Percentiles rank a stretch among this genome's conserved stretches.
Evolutionary conservation across 2,329 filamentous ascomycete genomes (phyloP).

Genomic region (Cordyceps tenuipes): DNA sequence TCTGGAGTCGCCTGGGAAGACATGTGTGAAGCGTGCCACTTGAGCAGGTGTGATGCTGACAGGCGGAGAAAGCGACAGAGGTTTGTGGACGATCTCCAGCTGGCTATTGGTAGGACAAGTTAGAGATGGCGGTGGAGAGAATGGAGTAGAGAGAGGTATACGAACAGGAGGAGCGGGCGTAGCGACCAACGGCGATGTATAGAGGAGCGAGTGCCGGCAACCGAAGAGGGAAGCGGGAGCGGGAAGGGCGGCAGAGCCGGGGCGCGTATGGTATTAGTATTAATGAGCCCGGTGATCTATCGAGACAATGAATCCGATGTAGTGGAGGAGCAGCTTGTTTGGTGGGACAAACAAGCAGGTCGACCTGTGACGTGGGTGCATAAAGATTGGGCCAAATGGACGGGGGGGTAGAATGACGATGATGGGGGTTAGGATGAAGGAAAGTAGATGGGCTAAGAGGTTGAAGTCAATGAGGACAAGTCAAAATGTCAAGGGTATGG

Average conservation of each 20-base stretch:
- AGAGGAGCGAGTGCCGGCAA: not conserved
- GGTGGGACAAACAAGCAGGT: not conserved
- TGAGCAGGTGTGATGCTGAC: not conserved
- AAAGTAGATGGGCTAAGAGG: not conserved
- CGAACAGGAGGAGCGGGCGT: not conserved
- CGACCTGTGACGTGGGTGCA: not conserved
- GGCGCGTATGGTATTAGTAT: not conserved
- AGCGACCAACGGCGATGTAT: not conserved
- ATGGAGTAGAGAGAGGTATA: not conserved
- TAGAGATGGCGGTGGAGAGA: no score
- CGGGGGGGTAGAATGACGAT: not conserved
- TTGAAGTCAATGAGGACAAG: not conserved
- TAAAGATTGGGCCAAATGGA: not conserved
- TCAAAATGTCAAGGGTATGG: not conserved
- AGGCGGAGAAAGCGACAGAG: not conserved
- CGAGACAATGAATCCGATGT: not conserved
- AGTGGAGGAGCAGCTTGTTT: not conserved
- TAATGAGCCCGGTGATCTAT: not conserved
- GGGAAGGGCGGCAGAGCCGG: not conserved
- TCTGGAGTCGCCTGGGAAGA: slow-evolving; percentile 25
- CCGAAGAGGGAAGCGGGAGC: not conserved
- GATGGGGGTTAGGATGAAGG: not conserved
- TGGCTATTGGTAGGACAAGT: not conserved
- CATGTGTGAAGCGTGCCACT: slow-evolving; percentile 18
- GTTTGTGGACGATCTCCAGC: not conserved